phyloP scores from a whole-genome alignment of 495 filamentous ascomycete species.

The Symbiotaphrina buchneri region DNA sequence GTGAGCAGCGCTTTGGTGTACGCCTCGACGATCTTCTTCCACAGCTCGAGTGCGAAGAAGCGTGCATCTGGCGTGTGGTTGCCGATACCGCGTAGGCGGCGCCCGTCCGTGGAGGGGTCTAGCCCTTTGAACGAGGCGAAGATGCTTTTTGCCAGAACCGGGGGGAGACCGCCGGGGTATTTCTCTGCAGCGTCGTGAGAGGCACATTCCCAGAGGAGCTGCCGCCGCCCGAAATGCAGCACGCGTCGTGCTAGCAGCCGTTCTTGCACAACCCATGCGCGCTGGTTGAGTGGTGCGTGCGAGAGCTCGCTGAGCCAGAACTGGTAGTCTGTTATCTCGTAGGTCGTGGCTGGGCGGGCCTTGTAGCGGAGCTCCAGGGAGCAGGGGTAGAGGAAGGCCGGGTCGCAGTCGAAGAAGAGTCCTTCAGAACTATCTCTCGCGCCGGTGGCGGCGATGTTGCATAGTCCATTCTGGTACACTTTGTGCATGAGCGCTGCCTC shows the following conservation, averaged over 20 bases:
- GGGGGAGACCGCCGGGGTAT: not conserved
- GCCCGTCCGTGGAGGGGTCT: too few relatives aligned
- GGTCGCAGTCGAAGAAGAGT: too few relatives aligned
- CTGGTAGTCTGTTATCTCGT: too few relatives aligned
- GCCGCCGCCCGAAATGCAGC: not conserved
- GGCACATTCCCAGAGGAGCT: not conserved
- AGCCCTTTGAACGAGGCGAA: too few relatives aligned
- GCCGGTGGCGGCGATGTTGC: not conserved
- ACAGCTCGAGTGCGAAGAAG: too few relatives aligned
- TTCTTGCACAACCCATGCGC: not conserved
- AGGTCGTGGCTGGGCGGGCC: too few relatives aligned
- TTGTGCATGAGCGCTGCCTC: conserved; percentile 1
- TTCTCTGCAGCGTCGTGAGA: not conserved
- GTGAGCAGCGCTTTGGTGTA: not conserved
- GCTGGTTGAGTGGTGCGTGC: not conserved
- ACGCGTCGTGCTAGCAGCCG: not conserved
- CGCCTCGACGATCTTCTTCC: not conserved
- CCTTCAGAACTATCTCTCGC: not conserved
- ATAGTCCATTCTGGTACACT: conserved; percentile 1
- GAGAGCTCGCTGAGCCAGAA: not conserved
- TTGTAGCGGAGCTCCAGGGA: too few relatives aligned
- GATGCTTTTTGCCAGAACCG: not conserved
- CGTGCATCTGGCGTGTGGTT: too few relatives aligned
- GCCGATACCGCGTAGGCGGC: too few relatives aligned
- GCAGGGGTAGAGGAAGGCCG: not conserved